Conservation (phyloP, 1,284 basidiomycete genomes). For the Spongiforma sp. region DNA sequence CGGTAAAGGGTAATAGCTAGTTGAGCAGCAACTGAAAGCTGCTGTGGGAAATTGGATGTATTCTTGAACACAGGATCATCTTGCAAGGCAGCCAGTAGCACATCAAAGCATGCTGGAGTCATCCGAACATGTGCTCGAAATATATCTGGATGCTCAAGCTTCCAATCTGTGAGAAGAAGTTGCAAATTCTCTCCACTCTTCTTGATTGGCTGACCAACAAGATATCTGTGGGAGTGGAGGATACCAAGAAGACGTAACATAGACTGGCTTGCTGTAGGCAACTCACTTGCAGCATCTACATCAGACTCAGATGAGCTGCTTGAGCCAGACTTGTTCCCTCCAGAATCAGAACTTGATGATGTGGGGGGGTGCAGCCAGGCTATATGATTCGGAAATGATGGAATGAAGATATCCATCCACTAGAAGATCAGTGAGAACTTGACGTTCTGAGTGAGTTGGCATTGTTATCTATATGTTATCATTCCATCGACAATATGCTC, state of each 20-base stretch:
- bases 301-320: background rate
- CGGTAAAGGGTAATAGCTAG: too few species aligned
- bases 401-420: background rate
- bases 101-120: too few species aligned
- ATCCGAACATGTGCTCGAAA: too few species aligned
- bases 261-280: background rate
- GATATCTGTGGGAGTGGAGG: background rate
- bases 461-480: background rate
- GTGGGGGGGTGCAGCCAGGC: background rate
- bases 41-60: too few species aligned
- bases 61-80: too few species aligned
- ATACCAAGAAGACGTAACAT: background rate
- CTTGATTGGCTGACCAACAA: conserved; percentile 1
- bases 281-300: background rate
- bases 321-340: background rate
- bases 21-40: too few species aligned
- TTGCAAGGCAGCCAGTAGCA: too few species aligned
- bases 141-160: too few species aligned
- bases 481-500: background rate
- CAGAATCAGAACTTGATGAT: background rate
- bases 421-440: background rate
- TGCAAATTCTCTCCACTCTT: conserved; percentile 36
- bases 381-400: background rate
- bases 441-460: background rate
- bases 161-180: too few species aligned